Conservation (phyloP, 2,329 filamentous ascomycete genomes). For the Bertia moriformis region DNA sequence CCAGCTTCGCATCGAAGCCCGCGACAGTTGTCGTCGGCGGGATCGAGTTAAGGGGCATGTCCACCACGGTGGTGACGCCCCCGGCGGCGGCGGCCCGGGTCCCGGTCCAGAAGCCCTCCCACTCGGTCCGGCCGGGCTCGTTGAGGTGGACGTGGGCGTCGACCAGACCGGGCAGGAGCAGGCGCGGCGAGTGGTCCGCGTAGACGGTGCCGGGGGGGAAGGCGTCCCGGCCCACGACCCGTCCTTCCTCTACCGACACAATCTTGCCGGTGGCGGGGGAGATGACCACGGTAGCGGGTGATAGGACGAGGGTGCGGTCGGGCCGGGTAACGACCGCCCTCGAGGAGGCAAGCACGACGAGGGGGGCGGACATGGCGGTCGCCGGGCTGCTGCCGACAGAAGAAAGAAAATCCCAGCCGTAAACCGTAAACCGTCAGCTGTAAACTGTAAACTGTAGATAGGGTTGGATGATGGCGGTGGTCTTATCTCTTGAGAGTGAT, state of each 20-base stretch:
- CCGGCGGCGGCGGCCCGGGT: constrained; percentile 88
- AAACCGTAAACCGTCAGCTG: too few relatives aligned
- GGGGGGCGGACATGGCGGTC: too few relatives aligned
- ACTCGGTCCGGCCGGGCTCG: constrained; percentile 90
- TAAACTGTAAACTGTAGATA: too few relatives aligned
- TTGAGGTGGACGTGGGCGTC: constrained; percentile 97
- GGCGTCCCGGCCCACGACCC: constrained; percentile 59
- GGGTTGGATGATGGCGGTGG: too few relatives aligned
- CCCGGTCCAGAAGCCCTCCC: constrained; percentile 94
- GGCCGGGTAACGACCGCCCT: constrained; percentile 66
- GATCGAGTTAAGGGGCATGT: constrained; percentile 96
- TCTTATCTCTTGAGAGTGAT: too few relatives aligned
- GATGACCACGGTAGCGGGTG: constrained; percentile 70
- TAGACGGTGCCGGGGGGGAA: constrained; percentile 66
- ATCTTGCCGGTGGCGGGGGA: constrained; percentile 75
- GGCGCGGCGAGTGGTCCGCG: constrained; percentile 67
- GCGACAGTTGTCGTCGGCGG: constrained; percentile 83
- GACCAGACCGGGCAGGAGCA: constrained; percentile 80
- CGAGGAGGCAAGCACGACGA: constrained; percentile 71
- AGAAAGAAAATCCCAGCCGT: too few relatives aligned
- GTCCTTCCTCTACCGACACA: constrained; percentile 53
- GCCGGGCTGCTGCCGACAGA: too few relatives aligned
- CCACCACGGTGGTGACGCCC: constrained; percentile 88
- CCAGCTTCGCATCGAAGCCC: constrained; percentile 71
- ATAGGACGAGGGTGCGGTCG: constrained; percentile 45